Evolutionary conservation across 2,329 filamentous ascomycete species (phyloP).

Genomic region (Chaetoscypha palmicola): DNA sequence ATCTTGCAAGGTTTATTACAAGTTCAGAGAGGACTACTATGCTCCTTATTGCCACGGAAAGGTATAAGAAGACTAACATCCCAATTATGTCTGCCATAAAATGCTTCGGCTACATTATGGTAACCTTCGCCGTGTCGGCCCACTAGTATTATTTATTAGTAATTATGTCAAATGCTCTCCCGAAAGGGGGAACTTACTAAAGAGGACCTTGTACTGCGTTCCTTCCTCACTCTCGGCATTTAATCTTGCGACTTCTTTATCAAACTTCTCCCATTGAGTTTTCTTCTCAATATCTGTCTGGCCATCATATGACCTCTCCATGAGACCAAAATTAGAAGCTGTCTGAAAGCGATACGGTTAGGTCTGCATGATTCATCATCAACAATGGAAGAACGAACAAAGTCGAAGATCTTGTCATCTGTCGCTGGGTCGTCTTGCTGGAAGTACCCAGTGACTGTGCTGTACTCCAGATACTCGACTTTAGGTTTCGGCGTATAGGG

Average conservation of each 20-base stretch:
- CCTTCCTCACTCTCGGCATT: constrained; percentile 40
- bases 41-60: no score
- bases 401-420: constrained; percentile 53
- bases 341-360: no score
- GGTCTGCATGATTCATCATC: no score
- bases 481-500: background rate
- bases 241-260: constrained; percentile 47
- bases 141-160: constrained; percentile 32
- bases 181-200: constrained; percentile 34
- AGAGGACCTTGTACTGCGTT: constrained; percentile 58
- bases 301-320: constrained; percentile 52
- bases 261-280: constrained; percentile 61
- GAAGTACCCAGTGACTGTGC: constrained; percentile 55
- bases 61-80: constrained; percentile 41
- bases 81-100: constrained; percentile 63
- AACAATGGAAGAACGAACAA: no score
- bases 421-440: constrained; percentile 55
- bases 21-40: no score
- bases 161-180: no score
- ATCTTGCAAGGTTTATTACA: no score
- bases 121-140: constrained; percentile 65
- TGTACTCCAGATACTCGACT: constrained; percentile 41
- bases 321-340: constrained; percentile 56
- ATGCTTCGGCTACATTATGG: constrained; percentile 56
- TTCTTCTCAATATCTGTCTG: constrained; percentile 24